Conservation (phyloP, 2,329 filamentous ascomycete species). For the Epicoccum nigrum region DNA sequence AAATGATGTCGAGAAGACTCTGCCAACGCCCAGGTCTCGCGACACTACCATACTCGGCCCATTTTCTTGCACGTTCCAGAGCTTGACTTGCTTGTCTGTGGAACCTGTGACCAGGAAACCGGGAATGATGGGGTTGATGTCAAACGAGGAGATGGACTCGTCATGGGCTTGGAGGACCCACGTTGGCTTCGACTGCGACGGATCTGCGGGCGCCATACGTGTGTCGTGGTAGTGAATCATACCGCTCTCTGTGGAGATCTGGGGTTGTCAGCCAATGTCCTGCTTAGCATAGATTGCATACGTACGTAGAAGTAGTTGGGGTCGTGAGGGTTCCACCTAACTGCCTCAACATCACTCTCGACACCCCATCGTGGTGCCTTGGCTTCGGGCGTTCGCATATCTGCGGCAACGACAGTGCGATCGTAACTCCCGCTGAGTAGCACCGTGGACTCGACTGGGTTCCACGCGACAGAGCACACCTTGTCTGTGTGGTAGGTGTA, state of each 20-base stretch:
- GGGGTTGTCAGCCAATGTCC: constrained; percentile 23
- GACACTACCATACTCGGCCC: constrained; percentile 91
- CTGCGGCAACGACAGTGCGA: constrained; percentile 88
- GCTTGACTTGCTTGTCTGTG: constrained; percentile 91
- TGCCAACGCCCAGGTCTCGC: constrained; percentile 90
- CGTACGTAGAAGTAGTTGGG: constrained; percentile 88
- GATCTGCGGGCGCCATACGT: constrained; percentile 74
- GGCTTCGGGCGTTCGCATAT: constrained; percentile 91
- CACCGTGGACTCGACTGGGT: constrained; percentile 83
- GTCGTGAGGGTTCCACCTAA: constrained; percentile 93
- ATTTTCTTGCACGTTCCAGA: constrained; percentile 86
- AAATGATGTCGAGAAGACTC: constrained; percentile 90
- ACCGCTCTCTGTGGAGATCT: constrained; percentile 82
- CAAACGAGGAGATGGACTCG: constrained; percentile 87
- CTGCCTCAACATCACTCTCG: constrained; percentile 91
- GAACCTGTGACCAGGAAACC: constrained; percentile 94
- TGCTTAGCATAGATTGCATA: constrained; percentile 4
- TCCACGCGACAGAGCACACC: constrained; percentile 95
- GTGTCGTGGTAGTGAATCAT: constrained; percentile 92
- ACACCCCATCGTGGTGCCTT: constrained; percentile 87
- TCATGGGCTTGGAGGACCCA: constrained; percentile 98
- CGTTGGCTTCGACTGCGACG: constrained; percentile 78
- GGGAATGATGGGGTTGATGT: constrained; percentile 86
- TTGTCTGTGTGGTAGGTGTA: constrained; percentile 97
- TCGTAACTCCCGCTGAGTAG: constrained; percentile 95